phyloP scores from a whole-genome alignment of 2,329 filamentous ascomycete species.

The Beauveria asiatica region DNA sequence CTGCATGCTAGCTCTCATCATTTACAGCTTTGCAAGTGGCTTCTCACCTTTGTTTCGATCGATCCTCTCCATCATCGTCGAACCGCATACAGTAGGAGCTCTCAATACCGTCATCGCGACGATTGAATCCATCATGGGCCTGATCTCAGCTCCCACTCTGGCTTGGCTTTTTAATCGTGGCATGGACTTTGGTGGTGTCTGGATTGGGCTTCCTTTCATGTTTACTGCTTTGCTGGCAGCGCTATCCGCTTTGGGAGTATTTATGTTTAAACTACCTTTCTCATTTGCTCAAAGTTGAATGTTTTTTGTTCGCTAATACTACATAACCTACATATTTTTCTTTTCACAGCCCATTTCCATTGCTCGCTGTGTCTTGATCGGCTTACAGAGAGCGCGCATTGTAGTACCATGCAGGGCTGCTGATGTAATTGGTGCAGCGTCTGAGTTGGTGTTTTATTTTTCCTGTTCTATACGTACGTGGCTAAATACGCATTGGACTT shows the following conservation, averaged over 20 bases:
- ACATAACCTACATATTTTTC: background rate
- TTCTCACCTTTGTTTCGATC: slow-evolving; percentile 35
- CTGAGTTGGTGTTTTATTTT: no score
- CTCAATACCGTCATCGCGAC: slow-evolving; percentile 45
- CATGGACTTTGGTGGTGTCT: slow-evolving; percentile 35
- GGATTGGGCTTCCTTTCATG: slow-evolving; percentile 43
- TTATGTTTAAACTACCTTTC: slow-evolving; percentile 20
- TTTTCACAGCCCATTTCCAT: no score
- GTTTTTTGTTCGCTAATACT: background rate
- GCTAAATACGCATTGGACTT: no score
- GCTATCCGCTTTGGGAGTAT: slow-evolving; percentile 22
- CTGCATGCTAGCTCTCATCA: slow-evolving; percentile 32
- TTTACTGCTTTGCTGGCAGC: slow-evolving; percentile 26
- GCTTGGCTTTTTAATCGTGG: slow-evolving; percentile 38
- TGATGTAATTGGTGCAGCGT: no score
- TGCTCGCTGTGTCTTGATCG: no score
- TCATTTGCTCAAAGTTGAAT: background rate
- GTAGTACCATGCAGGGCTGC: no score
- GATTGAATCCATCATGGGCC: slow-evolving; percentile 39
- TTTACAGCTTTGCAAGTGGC: slow-evolving; percentile 38
- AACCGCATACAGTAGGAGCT: slow-evolving; percentile 43
- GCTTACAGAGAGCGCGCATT: no score
- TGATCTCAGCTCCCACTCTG: slow-evolving; percentile 37
- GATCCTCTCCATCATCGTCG: slow-evolving; percentile 44
- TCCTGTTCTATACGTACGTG: no score